Percentiles rank a stretch among this genome's conserved stretches.
These are phyloP conservation scores for Prinsepia uniflora DNA, from an alignment of 306 rosid species.

Conservation along the genomic window DNA sequence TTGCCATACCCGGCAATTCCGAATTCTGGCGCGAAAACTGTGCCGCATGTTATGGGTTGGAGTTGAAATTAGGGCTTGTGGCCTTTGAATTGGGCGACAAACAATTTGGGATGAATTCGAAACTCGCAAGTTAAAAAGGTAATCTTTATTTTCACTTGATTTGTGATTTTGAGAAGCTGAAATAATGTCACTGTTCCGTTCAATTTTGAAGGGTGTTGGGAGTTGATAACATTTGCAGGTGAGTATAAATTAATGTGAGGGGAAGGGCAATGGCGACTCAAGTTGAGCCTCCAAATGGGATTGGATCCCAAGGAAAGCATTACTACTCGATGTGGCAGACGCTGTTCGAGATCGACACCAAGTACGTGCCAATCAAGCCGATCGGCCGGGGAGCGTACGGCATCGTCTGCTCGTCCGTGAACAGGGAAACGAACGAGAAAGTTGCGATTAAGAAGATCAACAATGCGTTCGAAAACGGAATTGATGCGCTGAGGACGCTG, in stretches of 20 bases:
- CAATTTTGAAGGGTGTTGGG: too few relatives aligned
- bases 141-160: background rate
- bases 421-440: conserved; percentile 70
- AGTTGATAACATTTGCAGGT: background rate
- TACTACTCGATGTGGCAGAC: conserved; percentile 92
- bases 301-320: conserved; percentile 63
- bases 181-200: too few relatives aligned
- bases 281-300: conserved; percentile 91
- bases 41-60: background rate
- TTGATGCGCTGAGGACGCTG: conserved; percentile 83
- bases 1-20: background rate
- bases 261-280: conserved; percentile 70
- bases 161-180: background rate
- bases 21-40: conserved; percentile 24
- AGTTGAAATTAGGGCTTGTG: conserved; percentile 1
- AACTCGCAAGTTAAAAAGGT: background rate
- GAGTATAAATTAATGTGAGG: conserved; percentile 1
- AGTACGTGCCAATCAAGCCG: conserved; percentile 88
- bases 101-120: background rate
- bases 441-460: conserved; percentile 88
- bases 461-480: conserved; percentile 74
- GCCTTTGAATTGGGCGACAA: background rate
- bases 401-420: conserved; percentile 82
- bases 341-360: conserved; percentile 81
- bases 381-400: conserved; percentile 94